Evolutionary conservation across 768 basidiomycete species (phyloP).

Genomic region (Lactarius sp.): DNA sequence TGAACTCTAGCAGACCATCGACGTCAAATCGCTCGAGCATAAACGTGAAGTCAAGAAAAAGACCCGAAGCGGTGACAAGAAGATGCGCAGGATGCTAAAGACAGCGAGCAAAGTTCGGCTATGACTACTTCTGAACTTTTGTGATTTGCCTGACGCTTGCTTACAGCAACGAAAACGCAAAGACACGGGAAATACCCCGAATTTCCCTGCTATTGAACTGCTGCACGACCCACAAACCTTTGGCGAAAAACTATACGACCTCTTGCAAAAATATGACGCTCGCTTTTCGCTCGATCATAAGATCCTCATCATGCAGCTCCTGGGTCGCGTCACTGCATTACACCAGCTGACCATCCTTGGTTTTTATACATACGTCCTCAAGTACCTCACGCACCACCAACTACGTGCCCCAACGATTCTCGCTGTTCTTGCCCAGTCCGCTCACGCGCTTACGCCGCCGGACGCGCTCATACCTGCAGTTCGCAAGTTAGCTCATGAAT

Average conservation of each 20-base stretch:
- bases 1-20: constrained; percentile 38
- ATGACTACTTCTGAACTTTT: not conserved
- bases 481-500: constrained; percentile 89
- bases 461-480: constrained; percentile 87
- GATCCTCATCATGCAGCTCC: constrained; percentile 93
- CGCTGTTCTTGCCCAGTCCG: constrained; percentile 88
- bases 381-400: constrained; percentile 89
- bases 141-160: constrained; percentile 9
- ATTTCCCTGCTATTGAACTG: constrained; percentile 90
- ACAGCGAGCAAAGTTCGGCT: constrained; percentile 61
- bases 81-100: constrained; percentile 68
- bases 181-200: constrained; percentile 40
- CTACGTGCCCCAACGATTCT: constrained; percentile 90
- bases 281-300: constrained; percentile 97
- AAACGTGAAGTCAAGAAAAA: constrained; percentile 93
- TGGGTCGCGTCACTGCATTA: constrained; percentile 86
- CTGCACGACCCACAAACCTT: constrained; percentile 95
- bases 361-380: constrained; percentile 95
- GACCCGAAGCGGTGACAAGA: constrained; percentile 76
- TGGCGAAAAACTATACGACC: constrained; percentile 87
- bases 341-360: constrained; percentile 92
- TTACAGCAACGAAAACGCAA: constrained; percentile 36
- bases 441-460: constrained; percentile 92
- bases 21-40: constrained; percentile 75
- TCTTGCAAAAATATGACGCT: constrained; percentile 81